Percentiles rank a stretch among this genome's conserved stretches.
These are phyloP conservation scores for Pseudomicrostroma phylloplanum DNA, from an alignment of 1,284 basidiomycete genomes.

Conservation along the genomic window DNA sequence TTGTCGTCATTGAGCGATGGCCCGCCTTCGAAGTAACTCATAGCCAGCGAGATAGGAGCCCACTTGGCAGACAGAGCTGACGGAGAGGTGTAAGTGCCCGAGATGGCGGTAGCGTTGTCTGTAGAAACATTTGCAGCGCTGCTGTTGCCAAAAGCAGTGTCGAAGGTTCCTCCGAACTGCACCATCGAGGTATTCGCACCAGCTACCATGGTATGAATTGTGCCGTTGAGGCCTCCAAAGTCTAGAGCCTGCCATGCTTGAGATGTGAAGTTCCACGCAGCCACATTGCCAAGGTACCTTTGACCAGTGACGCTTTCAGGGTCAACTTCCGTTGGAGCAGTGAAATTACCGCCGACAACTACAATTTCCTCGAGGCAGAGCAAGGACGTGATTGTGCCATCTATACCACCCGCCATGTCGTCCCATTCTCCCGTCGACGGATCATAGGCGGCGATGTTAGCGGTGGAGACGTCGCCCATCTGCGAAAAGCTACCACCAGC, in stretches of 20 bases:
- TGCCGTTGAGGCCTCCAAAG: conserved; percentile 75
- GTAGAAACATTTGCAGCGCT: neutral
- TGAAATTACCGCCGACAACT: conserved; percentile 79
- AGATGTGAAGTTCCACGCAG: conserved; percentile 66
- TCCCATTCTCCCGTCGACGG: conserved; percentile 19
- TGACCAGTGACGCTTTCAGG: conserved; percentile 9
- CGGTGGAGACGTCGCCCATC: conserved; percentile 33
- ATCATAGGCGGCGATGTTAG: conserved; percentile 41
- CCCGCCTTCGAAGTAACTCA: conserved; percentile 63
- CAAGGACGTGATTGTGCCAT: conserved; percentile 69
- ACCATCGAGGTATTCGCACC: conserved; percentile 68
- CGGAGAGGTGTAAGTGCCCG: conserved; percentile 56
- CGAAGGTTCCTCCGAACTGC: conserved; percentile 81
- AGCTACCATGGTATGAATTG: conserved; percentile 70
- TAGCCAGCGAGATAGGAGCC: conserved; percentile 52
- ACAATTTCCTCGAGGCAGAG: conserved; percentile 74
- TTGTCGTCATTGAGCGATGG: conserved; percentile 63
- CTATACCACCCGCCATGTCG: conserved; percentile 34
- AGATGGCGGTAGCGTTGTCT: conserved; percentile 51
- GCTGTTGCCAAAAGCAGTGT: conserved; percentile 20
- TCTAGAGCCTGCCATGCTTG: conserved; percentile 68
- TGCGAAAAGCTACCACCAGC: conserved; percentile 49
- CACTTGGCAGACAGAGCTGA: conserved; percentile 31
- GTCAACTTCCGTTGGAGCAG: conserved; percentile 42
- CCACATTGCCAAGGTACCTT: conserved; percentile 62